Evolutionary conservation across 2,329 filamentous ascomycete genomes (phyloP).

Genomic region (Phialocephala subalpina): DNA sequence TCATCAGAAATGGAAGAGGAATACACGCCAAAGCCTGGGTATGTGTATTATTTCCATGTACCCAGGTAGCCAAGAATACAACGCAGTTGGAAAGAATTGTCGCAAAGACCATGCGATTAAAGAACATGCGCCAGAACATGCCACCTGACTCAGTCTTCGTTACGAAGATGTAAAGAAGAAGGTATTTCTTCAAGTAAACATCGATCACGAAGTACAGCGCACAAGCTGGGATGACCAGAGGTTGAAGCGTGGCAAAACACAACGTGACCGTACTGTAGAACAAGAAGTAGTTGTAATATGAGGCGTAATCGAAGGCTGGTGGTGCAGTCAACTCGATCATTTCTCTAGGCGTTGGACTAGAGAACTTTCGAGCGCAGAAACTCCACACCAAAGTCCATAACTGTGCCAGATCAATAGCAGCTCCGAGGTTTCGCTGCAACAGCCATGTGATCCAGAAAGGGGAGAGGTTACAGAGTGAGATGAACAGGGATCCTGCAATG

Average conservation of each 20-base stretch:
- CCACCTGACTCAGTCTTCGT: constrained; percentile 98
- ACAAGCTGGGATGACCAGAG: constrained; percentile 84
- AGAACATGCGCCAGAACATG: constrained; percentile 88
- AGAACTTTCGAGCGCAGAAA: constrained; percentile 85
- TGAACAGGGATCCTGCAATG: constrained; percentile 70
- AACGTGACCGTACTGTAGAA: constrained; percentile 93
- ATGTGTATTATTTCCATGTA: constrained; percentile 69
- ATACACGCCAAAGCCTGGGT: constrained; percentile 69
- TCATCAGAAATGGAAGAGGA: constrained; percentile 80
- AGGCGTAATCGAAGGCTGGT: constrained; percentile 91
- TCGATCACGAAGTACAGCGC: constrained; percentile 91
- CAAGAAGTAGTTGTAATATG: constrained; percentile 97
- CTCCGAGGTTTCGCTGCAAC: constrained; percentile 90
- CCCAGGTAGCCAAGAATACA: constrained; percentile 78
- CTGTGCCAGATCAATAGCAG: constrained; percentile 93
- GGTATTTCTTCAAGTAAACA: constrained; percentile 91
- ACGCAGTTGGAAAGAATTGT: constrained; percentile 81
- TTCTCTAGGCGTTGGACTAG: constrained; percentile 87
- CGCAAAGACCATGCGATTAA: constrained; percentile 91
- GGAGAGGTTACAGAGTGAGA: constrained; percentile 81
- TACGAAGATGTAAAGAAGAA: constrained; percentile 91
- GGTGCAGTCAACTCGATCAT: constrained; percentile 93
- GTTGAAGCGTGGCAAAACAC: constrained; percentile 85
- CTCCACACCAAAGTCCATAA: constrained; percentile 84
- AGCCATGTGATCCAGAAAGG: constrained; percentile 96